Evolutionary conservation across 805 yeast species (phyloP).

Genomic region (Kurtzmaniella fragi): DNA sequence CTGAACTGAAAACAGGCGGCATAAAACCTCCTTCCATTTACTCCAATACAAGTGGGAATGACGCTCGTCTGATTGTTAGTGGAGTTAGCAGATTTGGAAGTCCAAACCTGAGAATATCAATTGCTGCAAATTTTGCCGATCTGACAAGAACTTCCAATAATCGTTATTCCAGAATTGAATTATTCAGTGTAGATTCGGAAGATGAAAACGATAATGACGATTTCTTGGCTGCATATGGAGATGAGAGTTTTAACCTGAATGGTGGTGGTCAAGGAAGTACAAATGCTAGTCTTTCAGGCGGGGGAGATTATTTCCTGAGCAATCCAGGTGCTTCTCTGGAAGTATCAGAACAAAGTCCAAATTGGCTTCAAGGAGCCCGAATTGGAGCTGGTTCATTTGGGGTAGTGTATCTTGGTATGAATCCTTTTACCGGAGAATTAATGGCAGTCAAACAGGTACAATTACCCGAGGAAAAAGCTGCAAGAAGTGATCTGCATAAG

Average conservation of each 20-base stretch:
- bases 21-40: slow-evolving; percentile 18
- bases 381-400: slow-evolving; percentile 97
- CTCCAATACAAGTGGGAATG: slow-evolving; percentile 13
- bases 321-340: background rate
- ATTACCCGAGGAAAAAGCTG: slow-evolving; percentile 43
- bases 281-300: background rate
- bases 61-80: slow-evolving; percentile 13
- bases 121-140: slow-evolving; percentile 26
- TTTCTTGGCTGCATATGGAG: background rate
- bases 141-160: slow-evolving; percentile 14
- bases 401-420: slow-evolving; percentile 86
- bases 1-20: slow-evolving; percentile 1
- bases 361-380: slow-evolving; percentile 90
- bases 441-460: slow-evolving; percentile 97
- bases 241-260: background rate
- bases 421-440: slow-evolving; percentile 86
- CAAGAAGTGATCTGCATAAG: slow-evolving; percentile 21
- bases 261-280: background rate
- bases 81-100: slow-evolving; percentile 3
- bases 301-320: too few relatives aligned
- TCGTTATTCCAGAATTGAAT: slow-evolving; percentile 43
- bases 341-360: slow-evolving; percentile 14
- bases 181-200: slow-evolving; percentile 38
- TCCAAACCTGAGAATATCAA: slow-evolving; percentile 17
- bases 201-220: slow-evolving; percentile 27